Base-by-base conservation (phyloP, 768 basidiomycete genomes). In the Boletus rubroflammeus region DNA sequence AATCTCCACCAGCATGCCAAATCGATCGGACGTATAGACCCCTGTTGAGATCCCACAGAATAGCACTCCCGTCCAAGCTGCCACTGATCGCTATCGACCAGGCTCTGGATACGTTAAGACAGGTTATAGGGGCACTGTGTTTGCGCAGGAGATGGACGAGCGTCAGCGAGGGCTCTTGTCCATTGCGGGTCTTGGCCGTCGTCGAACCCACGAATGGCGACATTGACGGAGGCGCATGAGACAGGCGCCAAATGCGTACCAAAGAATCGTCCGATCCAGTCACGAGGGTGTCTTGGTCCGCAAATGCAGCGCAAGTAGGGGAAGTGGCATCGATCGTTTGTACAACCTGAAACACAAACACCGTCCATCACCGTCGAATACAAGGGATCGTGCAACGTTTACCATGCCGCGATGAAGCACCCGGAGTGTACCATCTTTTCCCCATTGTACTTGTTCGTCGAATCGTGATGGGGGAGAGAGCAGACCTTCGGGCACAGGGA, bases 51-150 rank as follows among this genome's bases (percentile, higher is more conserved):
- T 96, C 94, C 94, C 94, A 97, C 3, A 96, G 53, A 4, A 86
- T 87, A 0, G 88, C 91, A 56, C 85, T 90, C 1, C 93, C 91
- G 62, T 96, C 93, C 63, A 81, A 79, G 15, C 90, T 89, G 10
- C 92, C 92, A 59, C 90, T 94, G 41, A 94, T 80, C 23, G 83
- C 81, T 23, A 93, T 62, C 1, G 90, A 90, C 94, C 94, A 96
- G 2, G 85, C 72, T 40, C 87, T 76, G 14, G 88, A 94, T 1
- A 90, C 84, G 8, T 84, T 74, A 15, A 96, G 76, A 60, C 81
- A 86, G 1, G 76, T 67, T 23, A 96, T 80, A 45, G 81, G 76
- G 43, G 82, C 82, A 3, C 81, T 83, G 61, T 95, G 94, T 15
- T 89, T 83, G 14, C 90, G 82, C 80, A 97, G 83, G 55, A 91